Evolutionary conservation across 495 filamentous ascomycete genomes (phyloP), one percentile per base, ranked within the genome.

Genomic region (Viridothelium virens): DNA sequence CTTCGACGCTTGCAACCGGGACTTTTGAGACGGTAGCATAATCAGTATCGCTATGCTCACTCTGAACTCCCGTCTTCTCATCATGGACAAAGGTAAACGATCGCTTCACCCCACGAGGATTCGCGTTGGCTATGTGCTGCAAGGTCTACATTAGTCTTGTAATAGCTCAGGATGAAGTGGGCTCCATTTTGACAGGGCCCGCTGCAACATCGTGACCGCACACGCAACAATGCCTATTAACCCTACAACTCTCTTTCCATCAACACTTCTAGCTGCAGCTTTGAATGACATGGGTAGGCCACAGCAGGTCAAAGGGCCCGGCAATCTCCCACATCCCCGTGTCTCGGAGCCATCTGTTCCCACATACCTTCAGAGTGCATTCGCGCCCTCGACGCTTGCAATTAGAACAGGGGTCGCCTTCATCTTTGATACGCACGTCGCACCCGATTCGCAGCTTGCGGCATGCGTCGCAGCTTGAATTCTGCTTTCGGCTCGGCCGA

Each of bases 401-500:
- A 18, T 59, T 59, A 2, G 53, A 34, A 36, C 53, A 59, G 25
- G 53, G 53, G 33, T 59, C 53, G 6, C 53, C 53, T 4, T 5
- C 31, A 33, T 7, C 7, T 59, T 59, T 59, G 25, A 4, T 59
- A 9, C 53, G 53, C 25, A 59, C 53, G 53, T 59, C 53, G 53
- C 53, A 59, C 53, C 53, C 53, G 53, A 59, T 59, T 6, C 53
- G 53, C 10, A 59, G 53, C 53, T 36, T 59, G 53, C 53, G 53
- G 53, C 53, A 59, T 18, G 14, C 53, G 53, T 59, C 53, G 53
- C 53, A 59, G 53, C 53, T 59, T 14, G 53, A 59, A 18, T 59
- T 59, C 53, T 59, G 53, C 53, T 36, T 59, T n/a, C 53, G 53
- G 31, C 53, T 31, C 10, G 53, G 53, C 25, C 53, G 53, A 31